phyloP scores from a whole-genome alignment of 805 yeast genomes.

The Candida dajiaensis region DNA sequence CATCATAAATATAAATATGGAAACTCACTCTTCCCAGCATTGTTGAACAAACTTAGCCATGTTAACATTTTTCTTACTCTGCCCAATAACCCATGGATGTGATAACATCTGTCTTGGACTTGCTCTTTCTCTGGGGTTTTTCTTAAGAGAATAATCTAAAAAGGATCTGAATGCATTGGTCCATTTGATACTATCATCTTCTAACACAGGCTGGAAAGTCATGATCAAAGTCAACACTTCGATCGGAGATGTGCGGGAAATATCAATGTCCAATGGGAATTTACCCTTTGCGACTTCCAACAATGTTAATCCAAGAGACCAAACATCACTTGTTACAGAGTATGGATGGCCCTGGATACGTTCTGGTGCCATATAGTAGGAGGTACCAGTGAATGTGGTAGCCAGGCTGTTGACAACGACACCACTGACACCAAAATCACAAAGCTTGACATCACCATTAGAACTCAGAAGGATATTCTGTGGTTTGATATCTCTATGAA shows the following conservation, averaged over 20 bases:
- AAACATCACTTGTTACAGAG: slow-evolving; percentile 90
- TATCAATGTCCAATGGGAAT: slow-evolving; percentile 58
- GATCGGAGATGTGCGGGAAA: slow-evolving; percentile 62
- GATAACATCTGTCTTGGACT: slow-evolving; percentile 88
- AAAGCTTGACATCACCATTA: slow-evolving; percentile 79
- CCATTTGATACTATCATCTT: slow-evolving; percentile 80
- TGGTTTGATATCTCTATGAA: slow-evolving; percentile 95
- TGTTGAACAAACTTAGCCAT: slow-evolving; percentile 82
- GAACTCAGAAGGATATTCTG: slow-evolving; percentile 79
- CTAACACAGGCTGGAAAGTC: slow-evolving; percentile 73
- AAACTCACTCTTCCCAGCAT: slow-evolving; percentile 20
- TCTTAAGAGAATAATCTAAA: slow-evolving; percentile 71
- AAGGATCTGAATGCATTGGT: slow-evolving; percentile 77
- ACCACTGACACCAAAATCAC: slow-evolving; percentile 98
- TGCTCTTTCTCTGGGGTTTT: slow-evolving; percentile 76
- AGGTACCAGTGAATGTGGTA: slow-evolving; percentile 95
- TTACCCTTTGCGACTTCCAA: slow-evolving; percentile 90
- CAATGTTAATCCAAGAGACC: slow-evolving; percentile 92
- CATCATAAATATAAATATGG: background rate
- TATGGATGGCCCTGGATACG: slow-evolving; percentile 94
- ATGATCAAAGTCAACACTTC: slow-evolving; percentile 79
- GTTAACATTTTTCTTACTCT: slow-evolving; percentile 61
- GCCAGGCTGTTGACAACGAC: slow-evolving; percentile 94
- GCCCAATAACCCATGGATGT: slow-evolving; percentile 91
- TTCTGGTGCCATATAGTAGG: slow-evolving; percentile 98